These are phyloP conservation scores for Zopfia rhizophila DNA, from an alignment of 2,329 filamentous ascomycete species.

Conservation along the genomic window DNA sequence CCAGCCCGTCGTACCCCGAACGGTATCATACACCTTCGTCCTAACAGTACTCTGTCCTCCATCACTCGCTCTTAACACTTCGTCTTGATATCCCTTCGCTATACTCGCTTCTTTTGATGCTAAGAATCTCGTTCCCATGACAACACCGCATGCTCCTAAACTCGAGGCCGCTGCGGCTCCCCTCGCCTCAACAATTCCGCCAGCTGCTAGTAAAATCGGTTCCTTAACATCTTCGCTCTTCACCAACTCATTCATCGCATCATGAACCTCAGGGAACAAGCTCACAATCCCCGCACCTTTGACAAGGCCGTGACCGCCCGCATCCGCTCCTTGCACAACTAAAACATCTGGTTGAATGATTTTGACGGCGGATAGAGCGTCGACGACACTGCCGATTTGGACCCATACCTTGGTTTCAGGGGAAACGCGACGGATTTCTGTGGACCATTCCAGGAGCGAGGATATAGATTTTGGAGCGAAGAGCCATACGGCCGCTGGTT, in stretches of 20 bases:
- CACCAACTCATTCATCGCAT: slow-evolving; percentile 53
- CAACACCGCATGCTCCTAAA: slow-evolving; percentile 64
- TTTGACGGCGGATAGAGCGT: slow-evolving; percentile 61
- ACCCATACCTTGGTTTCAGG: slow-evolving; percentile 64
- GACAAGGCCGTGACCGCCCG: slow-evolving; percentile 70
- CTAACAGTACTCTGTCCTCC: slow-evolving; percentile 63
- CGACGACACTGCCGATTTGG: slow-evolving; percentile 69
- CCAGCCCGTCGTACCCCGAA: slow-evolving; percentile 69
- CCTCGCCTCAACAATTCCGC: slow-evolving; percentile 68
- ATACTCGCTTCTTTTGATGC: slow-evolving; percentile 61
- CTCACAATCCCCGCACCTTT: slow-evolving; percentile 65
- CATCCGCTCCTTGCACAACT: slow-evolving; percentile 72
- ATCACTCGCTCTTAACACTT: slow-evolving; percentile 59
- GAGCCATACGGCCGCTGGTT: slow-evolving; percentile 72
- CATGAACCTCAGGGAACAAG: slow-evolving; percentile 67
- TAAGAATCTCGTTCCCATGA: slow-evolving; percentile 73
- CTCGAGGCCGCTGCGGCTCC: slow-evolving; percentile 66
- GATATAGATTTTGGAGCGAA: slow-evolving; percentile 65
- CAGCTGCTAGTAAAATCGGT: slow-evolving; percentile 64
- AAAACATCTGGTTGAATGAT: slow-evolving; percentile 66
- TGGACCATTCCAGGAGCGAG: slow-evolving; percentile 42
- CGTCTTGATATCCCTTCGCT: slow-evolving; percentile 58
- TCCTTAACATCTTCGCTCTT: slow-evolving; percentile 12
- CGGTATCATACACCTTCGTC: slow-evolving; percentile 62
- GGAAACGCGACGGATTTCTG: slow-evolving; percentile 42